Conservation (phyloP, 2,329 filamentous ascomycete species). For the Fusarium annulatum region DNA sequence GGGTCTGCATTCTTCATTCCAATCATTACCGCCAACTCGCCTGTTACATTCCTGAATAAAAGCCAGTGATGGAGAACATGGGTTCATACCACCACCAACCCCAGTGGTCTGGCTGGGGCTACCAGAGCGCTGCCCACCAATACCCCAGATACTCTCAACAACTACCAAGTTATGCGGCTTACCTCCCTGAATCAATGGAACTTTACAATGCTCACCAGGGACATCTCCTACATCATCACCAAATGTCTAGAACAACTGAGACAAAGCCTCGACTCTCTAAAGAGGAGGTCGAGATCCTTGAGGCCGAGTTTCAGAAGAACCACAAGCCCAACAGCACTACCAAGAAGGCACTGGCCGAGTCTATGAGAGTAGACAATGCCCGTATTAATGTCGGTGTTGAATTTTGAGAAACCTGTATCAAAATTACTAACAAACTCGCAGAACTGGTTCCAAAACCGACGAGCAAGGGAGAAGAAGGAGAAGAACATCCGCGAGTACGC, state of each 20-base stretch:
- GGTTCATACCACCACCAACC: slow-evolving; percentile 50
- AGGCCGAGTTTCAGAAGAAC: slow-evolving; percentile 71
- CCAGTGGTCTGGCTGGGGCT: slow-evolving; percentile 53
- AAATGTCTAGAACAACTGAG: slow-evolving; percentile 56
- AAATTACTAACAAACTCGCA: slow-evolving; percentile 51
- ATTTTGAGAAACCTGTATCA: not conserved
- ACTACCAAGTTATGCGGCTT: slow-evolving; percentile 49
- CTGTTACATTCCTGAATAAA: slow-evolving; percentile 26
- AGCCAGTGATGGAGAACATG: slow-evolving; percentile 47
- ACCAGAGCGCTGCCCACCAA: slow-evolving; percentile 44
- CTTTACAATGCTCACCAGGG: slow-evolving; percentile 52
- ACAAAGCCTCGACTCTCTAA: slow-evolving; percentile 67
- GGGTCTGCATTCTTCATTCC: slow-evolving; percentile 30
- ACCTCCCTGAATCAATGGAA: slow-evolving; percentile 54
- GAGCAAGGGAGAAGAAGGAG: slow-evolving; percentile 73
- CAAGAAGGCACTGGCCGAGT: slow-evolving; percentile 70
- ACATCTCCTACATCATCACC: slow-evolving; percentile 52
- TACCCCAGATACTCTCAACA: slow-evolving; percentile 50
- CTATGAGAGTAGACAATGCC: slow-evolving; percentile 71
- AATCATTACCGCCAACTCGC: slow-evolving; percentile 27
- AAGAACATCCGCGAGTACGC: slow-evolving; percentile 61
- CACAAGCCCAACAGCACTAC: slow-evolving; percentile 71
- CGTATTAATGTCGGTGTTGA: slow-evolving; percentile 67
- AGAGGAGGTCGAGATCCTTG: slow-evolving; percentile 68
- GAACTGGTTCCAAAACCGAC: slow-evolving; percentile 78